Evolutionary conservation across 2,329 filamentous ascomycete genomes (phyloP), one percentile per base, ranked within the genome.

Genomic region (Trichoderma sp.): DNA sequence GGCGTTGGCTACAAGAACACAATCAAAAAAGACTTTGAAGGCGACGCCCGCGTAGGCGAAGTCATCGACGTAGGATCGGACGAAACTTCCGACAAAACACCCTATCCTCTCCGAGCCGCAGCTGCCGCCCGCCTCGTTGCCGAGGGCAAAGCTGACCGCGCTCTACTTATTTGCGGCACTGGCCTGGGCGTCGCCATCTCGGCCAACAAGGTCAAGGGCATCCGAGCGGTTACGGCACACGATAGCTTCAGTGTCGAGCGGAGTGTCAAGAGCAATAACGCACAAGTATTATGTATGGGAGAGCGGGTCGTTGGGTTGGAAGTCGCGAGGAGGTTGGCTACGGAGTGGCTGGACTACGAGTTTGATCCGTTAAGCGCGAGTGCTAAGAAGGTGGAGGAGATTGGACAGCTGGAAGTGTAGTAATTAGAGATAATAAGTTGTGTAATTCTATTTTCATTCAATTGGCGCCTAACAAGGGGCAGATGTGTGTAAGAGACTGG

Each of bases 141-240:
- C 4, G 83, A 86, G 6, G 92, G 92, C 60, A 88, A 91, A 80
- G 93, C 90, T 71, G 94, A 97, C 84, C 92, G 94, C 71, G 94
- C 94, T 0, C 87, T 97, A 50, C 86, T 95, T 59, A 94, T 97
- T 86, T 97, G 94, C 85, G 94, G 95, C 3, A 97, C 95, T 0
- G 95, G 95, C 0, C 89, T 97, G 8, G 95, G 95, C 24, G 95
- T 97, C 8, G 94, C 95, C 80, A 97, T 97, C 82, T 87, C 91
- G n/a, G 95, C 95, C 78, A 97, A 97, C 88, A 97, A 97, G 84
- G 91, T 97, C 78, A 92, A 91, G 75, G 94, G 94, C 6, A 91
- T 97, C 77, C 88, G 94, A 29, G 95, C 95, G n/a, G 95, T 97
- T 21, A 97, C 94, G 6, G 95, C 95, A 1, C 95, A 97, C 83